phyloP scores from a whole-genome alignment of 768 basidiomycete species.

The Tylopilus plumbeoviolaceoides region DNA sequence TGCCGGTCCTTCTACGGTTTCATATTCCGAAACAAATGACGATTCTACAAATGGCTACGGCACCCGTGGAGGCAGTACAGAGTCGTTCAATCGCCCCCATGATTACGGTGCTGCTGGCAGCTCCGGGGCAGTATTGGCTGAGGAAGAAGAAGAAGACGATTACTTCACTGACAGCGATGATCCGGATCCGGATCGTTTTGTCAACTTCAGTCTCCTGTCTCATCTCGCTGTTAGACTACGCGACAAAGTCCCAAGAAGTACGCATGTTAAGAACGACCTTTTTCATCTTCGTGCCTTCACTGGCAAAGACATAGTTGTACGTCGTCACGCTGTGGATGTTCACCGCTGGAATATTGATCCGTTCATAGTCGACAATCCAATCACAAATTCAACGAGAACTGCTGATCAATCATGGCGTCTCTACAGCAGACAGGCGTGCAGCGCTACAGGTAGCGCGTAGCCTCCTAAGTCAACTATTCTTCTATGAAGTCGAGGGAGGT shows the following conservation, averaged over 20 bases:
- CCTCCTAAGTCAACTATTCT: conserved; percentile 89
- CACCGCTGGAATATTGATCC: neutral
- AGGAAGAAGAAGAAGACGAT: conserved; percentile 29
- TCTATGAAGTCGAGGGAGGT: conserved; percentile 97
- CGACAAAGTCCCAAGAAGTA: conserved; percentile 84
- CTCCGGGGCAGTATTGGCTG: conserved; percentile 16
- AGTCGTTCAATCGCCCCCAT: conserved; percentile 24
- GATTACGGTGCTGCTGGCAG: conserved; percentile 18
- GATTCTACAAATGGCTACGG: conserved; percentile 20
- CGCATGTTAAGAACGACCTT: conserved; percentile 90
- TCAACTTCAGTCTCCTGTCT: conserved; percentile 83
- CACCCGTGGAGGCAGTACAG: conserved; percentile 18
- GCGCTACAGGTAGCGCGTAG: conserved; percentile 87
- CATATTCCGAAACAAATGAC: conserved; percentile 12
- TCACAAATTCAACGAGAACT: conserved; percentile 82
- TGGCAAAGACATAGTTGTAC: conserved; percentile 89
- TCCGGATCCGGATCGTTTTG: conserved; percentile 68
- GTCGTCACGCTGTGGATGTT: conserved; percentile 28
- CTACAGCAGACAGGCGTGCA: conserved; percentile 73
- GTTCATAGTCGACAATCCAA: conserved; percentile 76
- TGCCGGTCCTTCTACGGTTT: conserved; percentile 23
- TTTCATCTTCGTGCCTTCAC: conserved; percentile 90
- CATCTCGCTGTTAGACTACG: conserved; percentile 86
- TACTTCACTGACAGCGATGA: conserved; percentile 49
- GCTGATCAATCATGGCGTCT: conserved; percentile 67